Evolutionary conservation across 495 filamentous ascomycete species (phyloP), one percentile per base, ranked within the genome.

Genomic region (Penicillium cosmopolitanum): DNA sequence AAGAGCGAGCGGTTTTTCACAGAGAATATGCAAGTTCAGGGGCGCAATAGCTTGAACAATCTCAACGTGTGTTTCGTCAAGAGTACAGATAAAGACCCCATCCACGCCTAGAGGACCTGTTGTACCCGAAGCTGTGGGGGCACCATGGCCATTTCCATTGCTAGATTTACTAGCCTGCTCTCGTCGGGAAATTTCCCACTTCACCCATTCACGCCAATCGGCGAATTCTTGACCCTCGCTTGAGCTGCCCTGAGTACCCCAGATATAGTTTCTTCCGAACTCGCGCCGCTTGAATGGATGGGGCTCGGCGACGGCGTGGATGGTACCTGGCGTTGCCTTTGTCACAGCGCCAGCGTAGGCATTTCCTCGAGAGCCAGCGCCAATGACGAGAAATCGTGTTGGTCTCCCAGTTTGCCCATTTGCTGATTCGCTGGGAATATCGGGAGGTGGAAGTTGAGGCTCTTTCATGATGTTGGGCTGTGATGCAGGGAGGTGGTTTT

Each of bases 1-100:
- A 2, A 90, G 90, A 2, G 91, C 90, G 16, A 98, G 78, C 0
- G 95, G 95, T 72, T 98, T 98, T 78, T 98, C 96, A 77, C 92
- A 94, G 76, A 97, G 88, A 54, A 98, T 86, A 70, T 97, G 92
- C 25, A 95, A 72, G 5, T 82, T 77, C 0, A 96, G 77, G 3
- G 82, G 80, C 3, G 87, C 86, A 33, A 96, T 77, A 0, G 82
- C 87, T 13, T 83, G 73, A 21, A 95, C 81, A n/a, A 94, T 86
- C 53, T 90, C 90, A 6, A 83, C 83, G 71, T 98, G 95, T 63
- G 88, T 87, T 69, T 96, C 89, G 71, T 98, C 95, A 21, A 92
- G 80, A 1, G 93, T 91, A 68, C 93, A 96, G 42, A 98, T 83
- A 63, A 97, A 92, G 28, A 89, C 86, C 0, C 88, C 94, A 70